Conservation (phyloP, 805 yeast genomes). For the Debaryomyces hansenii region DNA sequence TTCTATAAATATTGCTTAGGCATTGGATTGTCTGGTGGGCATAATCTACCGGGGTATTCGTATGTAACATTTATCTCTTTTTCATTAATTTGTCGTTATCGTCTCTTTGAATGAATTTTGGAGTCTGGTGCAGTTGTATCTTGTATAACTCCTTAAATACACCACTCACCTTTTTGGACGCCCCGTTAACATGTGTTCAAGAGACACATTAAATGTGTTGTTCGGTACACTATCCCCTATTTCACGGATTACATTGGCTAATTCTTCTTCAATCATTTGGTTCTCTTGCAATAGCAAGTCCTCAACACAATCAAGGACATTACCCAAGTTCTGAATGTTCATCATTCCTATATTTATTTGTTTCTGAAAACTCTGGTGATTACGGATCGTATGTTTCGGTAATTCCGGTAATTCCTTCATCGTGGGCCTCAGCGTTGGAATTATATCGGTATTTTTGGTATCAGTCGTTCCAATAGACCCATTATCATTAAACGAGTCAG, state of each 20-base stretch:
- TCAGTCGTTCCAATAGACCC: constrained; percentile 5
- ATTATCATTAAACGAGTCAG: background rate
- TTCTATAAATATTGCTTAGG: background rate
- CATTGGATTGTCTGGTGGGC: no score
- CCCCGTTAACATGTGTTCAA: no score
- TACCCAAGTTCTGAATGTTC: constrained; percentile 11
- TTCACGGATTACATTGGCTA: constrained; percentile 13
- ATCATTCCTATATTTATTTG: background rate
- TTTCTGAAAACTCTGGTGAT: background rate
- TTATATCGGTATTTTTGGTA: constrained; percentile 5
- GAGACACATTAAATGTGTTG: background rate
- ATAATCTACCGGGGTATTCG: no score
- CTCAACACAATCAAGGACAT: constrained; percentile 25
- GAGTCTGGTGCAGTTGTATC: no score
- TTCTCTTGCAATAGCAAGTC: constrained; percentile 27
- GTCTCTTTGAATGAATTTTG: no score
- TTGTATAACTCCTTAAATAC: no score
- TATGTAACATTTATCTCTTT: no score
- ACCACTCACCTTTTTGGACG: no score
- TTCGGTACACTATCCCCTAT: constrained; percentile 18
- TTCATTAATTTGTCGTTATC: no score
- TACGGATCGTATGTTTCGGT: background rate
- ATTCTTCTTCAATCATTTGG: constrained; percentile 14
- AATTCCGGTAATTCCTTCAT: background rate
- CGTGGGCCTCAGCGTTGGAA: background rate